phyloP scores from a whole-genome alignment of 2,329 filamentous ascomycete species.

The Aschersonia sp. region DNA sequence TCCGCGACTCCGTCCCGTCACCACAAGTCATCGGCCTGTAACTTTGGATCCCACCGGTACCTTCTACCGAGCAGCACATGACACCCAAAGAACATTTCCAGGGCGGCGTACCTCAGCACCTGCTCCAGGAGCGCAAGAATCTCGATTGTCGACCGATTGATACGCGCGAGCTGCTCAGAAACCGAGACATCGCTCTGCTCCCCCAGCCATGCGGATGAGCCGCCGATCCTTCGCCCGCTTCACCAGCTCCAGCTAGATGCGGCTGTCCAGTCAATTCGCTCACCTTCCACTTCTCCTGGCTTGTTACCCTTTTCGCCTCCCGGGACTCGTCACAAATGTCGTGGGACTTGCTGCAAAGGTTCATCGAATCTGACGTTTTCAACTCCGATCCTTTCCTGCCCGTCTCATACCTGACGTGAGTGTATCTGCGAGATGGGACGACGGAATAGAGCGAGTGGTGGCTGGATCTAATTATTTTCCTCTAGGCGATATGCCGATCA shows the following conservation, averaged over 20 bases:
- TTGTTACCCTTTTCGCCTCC: background rate
- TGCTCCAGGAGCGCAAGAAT: too few species aligned
- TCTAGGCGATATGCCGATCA: slow-evolving; percentile 72
- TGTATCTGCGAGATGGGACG: slow-evolving; percentile 7
- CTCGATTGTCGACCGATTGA: background rate
- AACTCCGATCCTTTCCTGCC: slow-evolving; percentile 81
- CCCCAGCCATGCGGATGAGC: slow-evolving; percentile 10
- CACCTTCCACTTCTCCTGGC: slow-evolving; percentile 4
- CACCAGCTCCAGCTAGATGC: slow-evolving; percentile 9
- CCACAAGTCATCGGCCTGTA: too few species aligned
- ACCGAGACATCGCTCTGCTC: background rate
- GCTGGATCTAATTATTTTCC: background rate
- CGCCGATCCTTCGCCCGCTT: slow-evolving; percentile 5
- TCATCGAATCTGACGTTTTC: slow-evolving; percentile 89
- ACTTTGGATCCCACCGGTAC: too few species aligned
- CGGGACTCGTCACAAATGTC: slow-evolving; percentile 35
- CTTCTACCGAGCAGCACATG: too few species aligned
- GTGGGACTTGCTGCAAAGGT: slow-evolving; percentile 80
- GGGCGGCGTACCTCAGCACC: too few species aligned
- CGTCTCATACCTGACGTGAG: slow-evolving; percentile 79
- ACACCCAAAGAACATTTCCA: too few species aligned
- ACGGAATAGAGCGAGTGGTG: background rate
- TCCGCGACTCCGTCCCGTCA: too few species aligned
- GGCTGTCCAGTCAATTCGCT: slow-evolving; percentile 4
- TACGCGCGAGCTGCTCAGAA: background rate